phyloP scores from a whole-genome alignment of 345 rosid genomes.

The Pseudoturritis turrita region DNA sequence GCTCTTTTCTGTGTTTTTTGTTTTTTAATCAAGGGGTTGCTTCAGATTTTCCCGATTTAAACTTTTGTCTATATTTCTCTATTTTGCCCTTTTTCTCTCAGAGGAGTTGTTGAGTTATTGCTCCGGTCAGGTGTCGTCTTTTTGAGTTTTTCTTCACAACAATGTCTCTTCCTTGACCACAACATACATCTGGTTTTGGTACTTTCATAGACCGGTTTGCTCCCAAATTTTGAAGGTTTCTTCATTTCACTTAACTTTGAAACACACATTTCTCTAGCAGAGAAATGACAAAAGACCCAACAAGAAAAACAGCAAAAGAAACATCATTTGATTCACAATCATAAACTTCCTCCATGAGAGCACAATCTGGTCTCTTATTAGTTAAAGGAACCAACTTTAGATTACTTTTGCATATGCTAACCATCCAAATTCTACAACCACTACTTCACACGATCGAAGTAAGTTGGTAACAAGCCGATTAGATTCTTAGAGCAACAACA shows the following conservation, averaged over 20 bases:
- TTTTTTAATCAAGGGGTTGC: conserved; percentile 5
- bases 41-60: conserved; percentile 33
- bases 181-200: no score
- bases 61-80: conserved; percentile 17
- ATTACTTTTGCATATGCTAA: background rate
- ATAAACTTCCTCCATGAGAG: background rate
- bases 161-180: conserved; percentile 14
- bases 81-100: conserved; percentile 18
- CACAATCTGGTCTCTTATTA: background rate
- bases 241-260: background rate
- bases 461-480: no score
- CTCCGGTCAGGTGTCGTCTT: conserved; percentile 26
- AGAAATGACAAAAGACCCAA: no score
- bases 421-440: background rate
- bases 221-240: background rate
- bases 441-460: no score
- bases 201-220: background rate
- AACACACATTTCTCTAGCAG: background rate
- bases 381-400: background rate
- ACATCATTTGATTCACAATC: background rate
- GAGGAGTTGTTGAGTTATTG: background rate
- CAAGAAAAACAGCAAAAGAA: background rate
- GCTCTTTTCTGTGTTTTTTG: conserved; percentile 28
- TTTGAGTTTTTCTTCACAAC: no score
- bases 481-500: no score